Conservation (phyloP, 2,329 filamentous ascomycete genomes). For the Aspergillus novoparasiticus region DNA sequence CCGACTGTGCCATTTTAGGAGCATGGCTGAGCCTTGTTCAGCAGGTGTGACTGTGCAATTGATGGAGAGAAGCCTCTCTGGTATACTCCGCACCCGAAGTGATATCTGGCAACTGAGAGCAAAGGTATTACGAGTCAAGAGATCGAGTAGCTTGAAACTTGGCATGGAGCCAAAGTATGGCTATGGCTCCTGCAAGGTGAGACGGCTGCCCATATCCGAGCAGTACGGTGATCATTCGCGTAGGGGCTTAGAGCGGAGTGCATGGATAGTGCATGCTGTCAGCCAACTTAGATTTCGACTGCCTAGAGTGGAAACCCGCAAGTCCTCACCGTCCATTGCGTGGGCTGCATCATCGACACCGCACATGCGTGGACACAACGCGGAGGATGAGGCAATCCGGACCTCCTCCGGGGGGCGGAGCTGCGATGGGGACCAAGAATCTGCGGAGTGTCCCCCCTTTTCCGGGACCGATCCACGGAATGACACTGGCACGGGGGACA, state of each 20-base stretch:
- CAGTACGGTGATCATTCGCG: background rate
- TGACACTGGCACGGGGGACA: background rate
- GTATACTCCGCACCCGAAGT: background rate
- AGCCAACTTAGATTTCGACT: background rate
- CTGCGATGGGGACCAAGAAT: background rate
- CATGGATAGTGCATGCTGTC: background rate
- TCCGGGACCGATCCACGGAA: background rate
- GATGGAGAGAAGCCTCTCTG: background rate
- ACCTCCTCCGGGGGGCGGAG: slow-evolving; percentile 4
- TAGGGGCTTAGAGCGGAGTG: slow-evolving; percentile 3
- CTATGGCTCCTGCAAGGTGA: background rate
- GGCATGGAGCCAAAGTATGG: background rate
- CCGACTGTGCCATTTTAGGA: background rate
- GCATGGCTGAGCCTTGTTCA: background rate
- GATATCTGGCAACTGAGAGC: background rate
- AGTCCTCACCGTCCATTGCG: background rate
- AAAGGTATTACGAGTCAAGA: background rate
- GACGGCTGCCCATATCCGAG: background rate
- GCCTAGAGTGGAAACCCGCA: slow-evolving; percentile 1
- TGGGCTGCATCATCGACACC: background rate
- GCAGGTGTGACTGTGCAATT: background rate
- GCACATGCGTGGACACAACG: background rate
- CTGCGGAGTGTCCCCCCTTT: background rate
- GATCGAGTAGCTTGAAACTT: background rate
- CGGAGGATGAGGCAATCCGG: background rate